Conservation (phyloP, 202 grass and related monocot species). For the Elaeis oleifera region DNA sequence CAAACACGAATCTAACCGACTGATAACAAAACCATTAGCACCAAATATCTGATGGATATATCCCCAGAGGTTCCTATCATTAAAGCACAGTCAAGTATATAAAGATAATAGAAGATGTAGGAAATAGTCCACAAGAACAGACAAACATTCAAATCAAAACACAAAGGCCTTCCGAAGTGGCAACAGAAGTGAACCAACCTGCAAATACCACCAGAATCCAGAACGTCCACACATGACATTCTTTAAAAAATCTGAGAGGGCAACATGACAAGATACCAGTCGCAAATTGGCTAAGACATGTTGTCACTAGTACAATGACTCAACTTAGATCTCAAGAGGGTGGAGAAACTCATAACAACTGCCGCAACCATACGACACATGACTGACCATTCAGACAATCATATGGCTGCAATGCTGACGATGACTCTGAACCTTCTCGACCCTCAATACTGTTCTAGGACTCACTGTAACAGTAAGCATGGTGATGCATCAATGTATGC, state of each 20-base stretch:
- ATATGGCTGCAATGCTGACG: slow-evolving; percentile 55
- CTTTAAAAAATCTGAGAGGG: slow-evolving; percentile 31
- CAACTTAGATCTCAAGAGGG: slow-evolving; percentile 40
- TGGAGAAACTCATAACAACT: slow-evolving; percentile 44
- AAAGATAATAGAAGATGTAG: slow-evolving; percentile 27
- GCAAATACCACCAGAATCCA: slow-evolving; percentile 29
- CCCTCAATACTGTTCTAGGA: slow-evolving; percentile 74
- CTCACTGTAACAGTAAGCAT: slow-evolving; percentile 94
- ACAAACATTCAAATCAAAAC: slow-evolving; percentile 28
- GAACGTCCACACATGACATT: slow-evolving; percentile 15
- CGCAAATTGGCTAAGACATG: slow-evolving; percentile 29
- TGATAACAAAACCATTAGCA: too few relatives aligned
- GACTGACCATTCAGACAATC: slow-evolving; percentile 64
- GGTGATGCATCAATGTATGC: slow-evolving; percentile 52
- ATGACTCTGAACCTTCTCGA: slow-evolving; percentile 77
- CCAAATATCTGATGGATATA: too few relatives aligned
- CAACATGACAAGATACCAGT: slow-evolving; percentile 35
- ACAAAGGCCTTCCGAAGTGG: slow-evolving; percentile 28
- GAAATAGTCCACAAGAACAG: slow-evolving; percentile 23
- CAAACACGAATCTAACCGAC: too few relatives aligned
- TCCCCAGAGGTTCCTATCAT: too few relatives aligned
- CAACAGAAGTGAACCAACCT: slow-evolving; percentile 30
- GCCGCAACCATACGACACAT: slow-evolving; percentile 44
- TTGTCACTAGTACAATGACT: slow-evolving; percentile 44
- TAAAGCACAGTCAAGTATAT: too few relatives aligned